These are phyloP conservation scores for Priceomyces carsonii DNA, from an alignment of 805 yeast genomes.

Conservation along the genomic window DNA sequence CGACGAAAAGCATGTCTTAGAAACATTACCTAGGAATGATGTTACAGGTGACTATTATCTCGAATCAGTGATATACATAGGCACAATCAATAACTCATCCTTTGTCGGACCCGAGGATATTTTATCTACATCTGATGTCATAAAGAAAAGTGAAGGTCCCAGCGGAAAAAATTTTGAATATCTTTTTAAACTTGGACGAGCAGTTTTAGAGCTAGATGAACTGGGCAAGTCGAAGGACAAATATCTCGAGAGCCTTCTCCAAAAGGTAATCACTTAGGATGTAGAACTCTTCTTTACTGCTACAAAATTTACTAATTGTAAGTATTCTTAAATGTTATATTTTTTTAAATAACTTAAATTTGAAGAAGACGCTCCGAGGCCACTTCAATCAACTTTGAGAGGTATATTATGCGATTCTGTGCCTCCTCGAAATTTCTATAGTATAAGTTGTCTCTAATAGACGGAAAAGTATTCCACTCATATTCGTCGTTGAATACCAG, in stretches of 20 bases:
- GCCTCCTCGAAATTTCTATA: conserved; percentile 52
- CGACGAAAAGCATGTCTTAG: conserved; percentile 10
- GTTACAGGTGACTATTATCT: conserved; percentile 43
- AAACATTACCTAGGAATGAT: conserved; percentile 15
- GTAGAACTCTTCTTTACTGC: no score
- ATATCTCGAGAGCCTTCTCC: conserved; percentile 35
- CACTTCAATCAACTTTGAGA: conserved; percentile 29
- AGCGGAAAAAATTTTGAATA: conserved; percentile 83
- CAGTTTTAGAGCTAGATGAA: conserved; percentile 34
- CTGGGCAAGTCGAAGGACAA: conserved; percentile 22
- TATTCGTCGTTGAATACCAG: conserved; percentile 30
- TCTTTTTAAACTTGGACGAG: conserved; percentile 51
- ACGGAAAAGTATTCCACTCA: conserved; percentile 72
- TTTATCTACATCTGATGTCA: conserved; percentile 58
- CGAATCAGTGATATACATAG: conserved; percentile 73
- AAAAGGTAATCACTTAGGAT: no score
- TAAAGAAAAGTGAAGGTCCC: conserved; percentile 64
- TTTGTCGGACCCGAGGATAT: conserved; percentile 81
- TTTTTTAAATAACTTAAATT: no score
- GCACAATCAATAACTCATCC: conserved; percentile 76
- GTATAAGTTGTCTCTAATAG: conserved; percentile 66
- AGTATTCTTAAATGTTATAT: no score
- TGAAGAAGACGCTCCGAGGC: conserved; percentile 14
- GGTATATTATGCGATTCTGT: conserved; percentile 49
- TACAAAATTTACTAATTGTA: no score